Evolutionary conservation across 2,329 filamentous ascomycete genomes (phyloP).

Genomic region (Sporothrix protearum): DNA sequence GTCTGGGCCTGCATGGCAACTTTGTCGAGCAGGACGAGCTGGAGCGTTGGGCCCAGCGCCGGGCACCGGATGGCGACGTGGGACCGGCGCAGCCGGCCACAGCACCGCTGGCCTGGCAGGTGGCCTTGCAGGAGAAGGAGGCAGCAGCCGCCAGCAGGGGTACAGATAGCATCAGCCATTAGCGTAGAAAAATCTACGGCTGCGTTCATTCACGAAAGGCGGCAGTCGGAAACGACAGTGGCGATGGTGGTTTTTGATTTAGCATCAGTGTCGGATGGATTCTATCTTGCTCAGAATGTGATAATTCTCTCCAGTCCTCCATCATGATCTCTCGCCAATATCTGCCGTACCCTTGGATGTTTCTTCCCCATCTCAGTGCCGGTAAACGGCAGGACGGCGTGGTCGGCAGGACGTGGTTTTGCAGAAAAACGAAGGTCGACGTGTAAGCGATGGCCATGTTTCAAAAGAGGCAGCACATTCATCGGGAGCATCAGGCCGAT

Average conservation of each 20-base stretch:
- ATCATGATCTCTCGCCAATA: not conserved
- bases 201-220: not conserved
- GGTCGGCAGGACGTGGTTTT: not conserved
- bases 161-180: slow-evolving; percentile 10
- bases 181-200: not conserved
- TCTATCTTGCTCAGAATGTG: not conserved
- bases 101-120: slow-evolving; percentile 42
- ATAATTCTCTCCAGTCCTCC: too few relatives aligned
- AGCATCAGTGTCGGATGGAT: not conserved
- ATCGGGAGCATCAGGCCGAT: slow-evolving; percentile 19
- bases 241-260: not conserved
- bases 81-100: slow-evolving; percentile 39
- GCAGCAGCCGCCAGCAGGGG: not conserved
- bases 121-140: slow-evolving; percentile 2
- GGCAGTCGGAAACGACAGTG: not conserved
- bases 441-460: slow-evolving; percentile 10
- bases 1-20: slow-evolving; percentile 44
- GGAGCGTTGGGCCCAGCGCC: slow-evolving; percentile 41
- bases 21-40: slow-evolving; percentile 43
- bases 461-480: not conserved
- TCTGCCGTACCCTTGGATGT: not conserved
- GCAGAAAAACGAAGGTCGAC: not conserved
- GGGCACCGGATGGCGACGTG: slow-evolving; percentile 37
- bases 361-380: not conserved
- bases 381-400: not conserved